Evolutionary conservation across 2,329 filamentous ascomycete species (phyloP).

Genomic region (Alternaria incomplexa): DNA sequence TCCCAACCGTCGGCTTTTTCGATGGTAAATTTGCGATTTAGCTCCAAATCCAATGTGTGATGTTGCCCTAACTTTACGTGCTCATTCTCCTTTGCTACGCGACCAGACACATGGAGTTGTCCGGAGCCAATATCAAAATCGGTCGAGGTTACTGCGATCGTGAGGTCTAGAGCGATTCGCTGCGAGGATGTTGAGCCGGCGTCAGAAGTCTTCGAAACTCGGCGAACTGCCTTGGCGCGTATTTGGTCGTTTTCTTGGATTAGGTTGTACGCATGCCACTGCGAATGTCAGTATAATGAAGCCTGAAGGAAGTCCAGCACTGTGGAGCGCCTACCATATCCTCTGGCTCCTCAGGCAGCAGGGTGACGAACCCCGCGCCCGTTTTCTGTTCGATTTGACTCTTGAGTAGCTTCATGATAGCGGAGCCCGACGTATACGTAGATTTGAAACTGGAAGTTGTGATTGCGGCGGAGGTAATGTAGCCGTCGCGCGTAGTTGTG

Average conservation of each 20-base stretch:
- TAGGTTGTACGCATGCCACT: slow-evolving; percentile 80
- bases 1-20: slow-evolving; percentile 89
- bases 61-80: slow-evolving; percentile 70
- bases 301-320: neutral
- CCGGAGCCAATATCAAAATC: slow-evolving; percentile 74
- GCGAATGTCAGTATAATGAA: neutral
- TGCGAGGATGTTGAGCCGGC: slow-evolving; percentile 68
- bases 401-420: slow-evolving; percentile 69
- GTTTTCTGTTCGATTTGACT: slow-evolving; percentile 68
- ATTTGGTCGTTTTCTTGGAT: slow-evolving; percentile 70
- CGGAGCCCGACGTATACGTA: neutral
- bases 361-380: slow-evolving; percentile 68
- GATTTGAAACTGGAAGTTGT: neutral
- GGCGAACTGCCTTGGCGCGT: slow-evolving; percentile 69
- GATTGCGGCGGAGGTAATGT: neutral
- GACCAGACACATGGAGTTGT: slow-evolving; percentile 71
- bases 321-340: slow-evolving; percentile 65
- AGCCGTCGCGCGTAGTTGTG: neutral
- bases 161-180: slow-evolving; percentile 68
- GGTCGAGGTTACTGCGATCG: slow-evolving; percentile 68
- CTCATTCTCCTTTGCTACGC: slow-evolving; percentile 70
- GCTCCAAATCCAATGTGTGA: slow-evolving; percentile 81
- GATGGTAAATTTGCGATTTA: slow-evolving; percentile 85
- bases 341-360: slow-evolving; percentile 75
- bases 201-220: slow-evolving; percentile 65